phyloP scores from a whole-genome alignment of 306 rosid genomes.

The Rosa chinensis region DNA sequence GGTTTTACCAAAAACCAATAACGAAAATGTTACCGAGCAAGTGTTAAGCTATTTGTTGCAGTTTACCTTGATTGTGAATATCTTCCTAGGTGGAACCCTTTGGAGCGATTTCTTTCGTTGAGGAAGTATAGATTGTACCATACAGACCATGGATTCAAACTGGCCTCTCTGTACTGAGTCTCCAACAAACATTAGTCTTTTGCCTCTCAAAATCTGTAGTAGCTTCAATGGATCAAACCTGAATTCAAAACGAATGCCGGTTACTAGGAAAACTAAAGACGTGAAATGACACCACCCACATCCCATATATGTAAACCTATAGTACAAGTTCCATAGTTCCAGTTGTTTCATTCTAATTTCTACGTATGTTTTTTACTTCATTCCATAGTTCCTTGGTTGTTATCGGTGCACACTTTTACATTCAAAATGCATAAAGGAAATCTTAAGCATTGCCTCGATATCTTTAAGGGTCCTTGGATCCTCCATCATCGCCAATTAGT shows the following conservation, averaged over 20 bases:
- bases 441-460: too few relatives aligned
- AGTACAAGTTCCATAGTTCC: neutral
- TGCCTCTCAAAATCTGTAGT: slow-evolving; percentile 64
- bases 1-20: neutral
- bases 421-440: too few relatives aligned
- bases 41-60: neutral
- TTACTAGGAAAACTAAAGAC: neutral
- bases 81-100: slow-evolving; percentile 81
- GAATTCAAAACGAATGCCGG: slow-evolving; percentile 10
- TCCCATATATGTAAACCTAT: neutral
- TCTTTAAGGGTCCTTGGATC: neutral
- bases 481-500: too few relatives aligned
- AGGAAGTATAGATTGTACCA: slow-evolving; percentile 77
- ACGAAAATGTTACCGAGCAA: neutral
- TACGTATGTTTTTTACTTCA: neutral
- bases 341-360: neutral
- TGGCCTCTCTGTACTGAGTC: slow-evolving; percentile 89
- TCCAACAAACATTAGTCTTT: slow-evolving; percentile 85
- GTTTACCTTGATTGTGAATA: slow-evolving; percentile 67
- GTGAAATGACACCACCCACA: neutral
- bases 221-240: slow-evolving; percentile 87
- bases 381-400: neutral
- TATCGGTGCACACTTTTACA: too few relatives aligned
- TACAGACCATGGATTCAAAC: slow-evolving; percentile 85
- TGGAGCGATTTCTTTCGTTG: slow-evolving; percentile 67